Evolutionary conservation across 495 filamentous ascomycete genomes (phyloP).

Genomic region (Hyaloscypha variabilis): DNA sequence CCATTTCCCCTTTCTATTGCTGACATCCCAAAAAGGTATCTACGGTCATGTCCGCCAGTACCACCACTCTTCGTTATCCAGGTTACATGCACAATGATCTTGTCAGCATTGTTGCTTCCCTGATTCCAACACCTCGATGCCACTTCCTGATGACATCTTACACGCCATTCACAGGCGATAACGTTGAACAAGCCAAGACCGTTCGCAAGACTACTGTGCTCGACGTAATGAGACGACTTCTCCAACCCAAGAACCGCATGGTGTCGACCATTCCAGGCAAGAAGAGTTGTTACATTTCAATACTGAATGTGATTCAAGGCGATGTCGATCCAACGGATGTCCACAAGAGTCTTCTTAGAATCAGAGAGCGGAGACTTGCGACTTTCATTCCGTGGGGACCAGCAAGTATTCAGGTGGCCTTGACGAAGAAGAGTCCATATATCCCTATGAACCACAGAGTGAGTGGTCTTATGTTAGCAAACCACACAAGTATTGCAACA

Average conservation of each 20-base stretch:
- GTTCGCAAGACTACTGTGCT: constrained; percentile 97
- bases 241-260: constrained; percentile 99
- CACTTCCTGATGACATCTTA: constrained; percentile 99
- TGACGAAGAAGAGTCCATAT: constrained; percentile 96
- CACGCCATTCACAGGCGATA: constrained; percentile 94
- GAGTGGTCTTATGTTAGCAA: constrained; percentile 95
- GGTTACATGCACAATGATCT: constrained; percentile 99
- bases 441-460: constrained; percentile 89
- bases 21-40: constrained; percentile 57
- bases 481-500: constrained; percentile 96
- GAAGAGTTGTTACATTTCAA: constrained; percentile 97
- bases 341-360: constrained; percentile 95
- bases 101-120: constrained; percentile 91
- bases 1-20: background rate
- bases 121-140: constrained; percentile 94
- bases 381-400: constrained; percentile 99
- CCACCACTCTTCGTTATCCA: constrained; percentile 92
- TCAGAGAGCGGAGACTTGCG: constrained; percentile 89
- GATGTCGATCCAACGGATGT: constrained; percentile 97
- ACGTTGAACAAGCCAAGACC: constrained; percentile 93
- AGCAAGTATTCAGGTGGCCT: constrained; percentile 93
- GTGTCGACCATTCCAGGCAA: constrained; percentile 94
- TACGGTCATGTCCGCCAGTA: constrained; percentile 98
- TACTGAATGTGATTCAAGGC: constrained; percentile 97
- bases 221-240: constrained; percentile 92